Evolutionary conservation across 306 rosid genomes (phyloP).

Genomic region (Castanospermum australe): DNA sequence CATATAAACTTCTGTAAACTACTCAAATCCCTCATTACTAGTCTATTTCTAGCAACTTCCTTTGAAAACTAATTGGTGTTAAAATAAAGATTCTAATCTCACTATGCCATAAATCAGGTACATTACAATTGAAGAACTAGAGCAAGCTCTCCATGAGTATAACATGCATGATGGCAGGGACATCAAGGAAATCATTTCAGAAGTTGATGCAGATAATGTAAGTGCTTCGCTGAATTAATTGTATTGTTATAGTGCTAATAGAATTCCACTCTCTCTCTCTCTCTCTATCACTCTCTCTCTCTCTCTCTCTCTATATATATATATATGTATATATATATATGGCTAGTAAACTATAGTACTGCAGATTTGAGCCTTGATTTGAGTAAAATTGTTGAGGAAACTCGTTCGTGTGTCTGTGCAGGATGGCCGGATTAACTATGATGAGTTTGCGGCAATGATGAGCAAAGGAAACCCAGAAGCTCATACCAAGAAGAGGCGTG

Average conservation of each 20-base stretch:
- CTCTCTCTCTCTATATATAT: no score
- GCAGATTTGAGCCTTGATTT: not conserved
- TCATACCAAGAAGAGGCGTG: constrained; percentile 73
- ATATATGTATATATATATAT: not conserved
- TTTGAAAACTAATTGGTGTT: not conserved
- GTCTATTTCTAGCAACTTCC: no score
- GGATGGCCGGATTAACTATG: constrained; percentile 96
- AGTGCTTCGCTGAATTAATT: constrained; percentile 23
- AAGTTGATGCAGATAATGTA: constrained; percentile 86
- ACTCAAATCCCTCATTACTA: no score
- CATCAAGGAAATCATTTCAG: constrained; percentile 74
- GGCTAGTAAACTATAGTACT: not conserved
- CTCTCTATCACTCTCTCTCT: no score
- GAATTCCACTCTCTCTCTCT: no score
- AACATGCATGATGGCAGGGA: constrained; percentile 93
- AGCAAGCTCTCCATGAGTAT: constrained; percentile 82
- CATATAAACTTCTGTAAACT: no score
- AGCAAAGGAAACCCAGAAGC: constrained; percentile 79
- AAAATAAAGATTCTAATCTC: not conserved
- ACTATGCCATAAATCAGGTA: constrained; percentile 40
- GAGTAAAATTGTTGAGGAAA: not conserved
- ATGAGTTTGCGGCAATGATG: constrained; percentile 97
- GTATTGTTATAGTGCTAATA: not conserved
- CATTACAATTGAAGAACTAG: constrained; percentile 87
- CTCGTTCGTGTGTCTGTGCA: constrained; percentile 19